Evolutionary conservation across 1,284 basidiomycete species (phyloP), one percentile per base, ranked within the genome.

Genomic region (Marasmius fiardii): DNA sequence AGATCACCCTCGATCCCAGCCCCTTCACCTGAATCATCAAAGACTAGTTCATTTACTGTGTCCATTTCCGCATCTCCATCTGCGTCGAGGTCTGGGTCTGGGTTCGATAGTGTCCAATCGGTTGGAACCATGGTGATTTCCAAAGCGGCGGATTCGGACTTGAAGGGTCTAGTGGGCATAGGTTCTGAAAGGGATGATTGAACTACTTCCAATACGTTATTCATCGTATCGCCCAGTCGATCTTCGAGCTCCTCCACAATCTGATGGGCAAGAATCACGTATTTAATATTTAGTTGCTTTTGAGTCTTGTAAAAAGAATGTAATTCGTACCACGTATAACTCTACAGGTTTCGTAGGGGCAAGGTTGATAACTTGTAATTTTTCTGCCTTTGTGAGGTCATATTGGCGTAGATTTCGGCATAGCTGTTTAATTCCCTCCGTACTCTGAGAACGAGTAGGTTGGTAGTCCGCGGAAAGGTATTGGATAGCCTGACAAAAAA

Each of bases 171-270:
- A 24, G 20, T 33, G 47, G 31, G 33, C 43, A 63, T 51, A 24
- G 41, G n/a, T 20, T 43, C 54, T 4, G 57, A 50, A 4, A 89
- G 70, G 10, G 83, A 85, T 1, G 69, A 68, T 37, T 79, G 73
- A 24, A 96, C 85, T 24, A 79, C 68, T 2, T 66, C 62, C 2
- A 93, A 74, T 8, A 97, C 83, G 18, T 85, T 80, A 16, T 90
- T 80, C 73, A 95, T 89, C 37, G 78, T 75, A 21, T 85, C 80
- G 0, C 83, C 81, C 5, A 95, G 80, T 41, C 94, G 81, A 60
- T 90, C 88, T 69, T 94, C 92, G 1, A 93, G 74, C 68, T 96
- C 93, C 71, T 97, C 93, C 14, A 98, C 84, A 51, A 95, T 88
- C 93, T 96, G 39, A 44, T 44, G 28, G 28, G n/a, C 21, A 24